phyloP scores from a whole-genome alignment of 805 yeast genomes.

The Starmerella etchellsii region DNA sequence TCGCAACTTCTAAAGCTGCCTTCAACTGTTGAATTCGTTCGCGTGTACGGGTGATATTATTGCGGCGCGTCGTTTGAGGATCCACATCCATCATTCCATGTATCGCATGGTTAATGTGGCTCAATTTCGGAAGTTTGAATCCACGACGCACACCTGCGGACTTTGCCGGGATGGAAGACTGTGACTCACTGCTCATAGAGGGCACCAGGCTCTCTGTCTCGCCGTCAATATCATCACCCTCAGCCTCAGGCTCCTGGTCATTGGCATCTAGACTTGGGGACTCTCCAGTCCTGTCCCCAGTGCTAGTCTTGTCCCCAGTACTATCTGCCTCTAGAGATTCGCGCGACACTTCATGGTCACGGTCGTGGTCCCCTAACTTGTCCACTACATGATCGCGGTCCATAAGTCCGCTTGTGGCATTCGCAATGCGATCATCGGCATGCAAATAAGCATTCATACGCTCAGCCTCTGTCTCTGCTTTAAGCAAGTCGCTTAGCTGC shows the following conservation, averaged over 20 bases:
- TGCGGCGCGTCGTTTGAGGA: constrained; percentile 51
- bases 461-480: constrained; percentile 35
- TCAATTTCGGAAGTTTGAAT: constrained; percentile 43
- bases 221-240: not conserved
- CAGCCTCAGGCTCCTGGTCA: no score
- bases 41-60: constrained; percentile 33
- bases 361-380: constrained; percentile 6
- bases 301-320: not conserved
- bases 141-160: constrained; percentile 16
- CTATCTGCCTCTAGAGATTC: not conserved
- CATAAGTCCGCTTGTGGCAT: constrained; percentile 11
- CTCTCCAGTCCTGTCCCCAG: not conserved
- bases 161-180: not conserved
- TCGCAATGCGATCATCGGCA: constrained; percentile 21
- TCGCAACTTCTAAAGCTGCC: constrained; percentile 40
- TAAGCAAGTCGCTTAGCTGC: constrained; percentile 30
- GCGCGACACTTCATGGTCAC: not conserved
- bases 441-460: constrained; percentile 29
- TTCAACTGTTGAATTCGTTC: constrained; percentile 37
- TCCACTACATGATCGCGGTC: constrained; percentile 10
- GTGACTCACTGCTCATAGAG: not conserved
- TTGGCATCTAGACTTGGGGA: no score
- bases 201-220: not conserved
- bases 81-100: constrained; percentile 56
- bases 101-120: constrained; percentile 37